Evolutionary conservation across 495 filamentous ascomycete genomes (phyloP), one percentile per base, ranked within the genome.

Genomic region (Tuber magnatum): DNA sequence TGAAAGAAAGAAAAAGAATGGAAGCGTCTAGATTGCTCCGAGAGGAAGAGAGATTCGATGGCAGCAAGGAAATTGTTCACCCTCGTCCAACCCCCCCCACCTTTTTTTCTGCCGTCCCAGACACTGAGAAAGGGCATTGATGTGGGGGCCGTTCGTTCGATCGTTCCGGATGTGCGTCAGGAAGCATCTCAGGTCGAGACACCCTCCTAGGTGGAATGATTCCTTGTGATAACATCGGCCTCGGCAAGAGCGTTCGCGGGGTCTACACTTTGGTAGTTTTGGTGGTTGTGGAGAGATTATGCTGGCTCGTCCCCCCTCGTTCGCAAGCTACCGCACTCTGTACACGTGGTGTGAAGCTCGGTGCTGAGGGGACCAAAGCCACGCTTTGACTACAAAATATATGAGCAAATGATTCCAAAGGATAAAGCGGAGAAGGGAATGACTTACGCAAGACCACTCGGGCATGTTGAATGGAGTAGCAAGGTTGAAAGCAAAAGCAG

Each of bases 331-430:
- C 76, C 77, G 40, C 77, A 79, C 44, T 75, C 73, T 9, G 78
- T 79, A 24, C 77, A 79, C 24, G 65, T 38, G 2, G 0, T n/a
- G 46, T 79, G 46, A 14, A 79, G 20, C 0, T 0, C 70, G 12
- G 46, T 39, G 69, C 79, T 22, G 35, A 75, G 72, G 16, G 77
- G 77, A 9, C 77, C 77, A 22, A 72, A 79, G 18, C 76, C 77
- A 51, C 77, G 79, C 1, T 7, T 4, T 1, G 1, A 2, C 76
- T 77, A 56, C 72, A 5, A 69, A 71, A 35, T 65, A 28, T 35
- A 35, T 65, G 56, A 65, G 28, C 28, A 65, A 28, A 65, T 18
- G 14, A 5, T 61, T 18, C 56, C 28, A 35, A 65, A 35, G 56
- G 14, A 28, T 35, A 35, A 35, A 16, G 56, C 4, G 18, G 56